Evolutionary conservation across 495 filamentous ascomycete species (phyloP).

Genomic region (Sporormia fimetaria): DNA sequence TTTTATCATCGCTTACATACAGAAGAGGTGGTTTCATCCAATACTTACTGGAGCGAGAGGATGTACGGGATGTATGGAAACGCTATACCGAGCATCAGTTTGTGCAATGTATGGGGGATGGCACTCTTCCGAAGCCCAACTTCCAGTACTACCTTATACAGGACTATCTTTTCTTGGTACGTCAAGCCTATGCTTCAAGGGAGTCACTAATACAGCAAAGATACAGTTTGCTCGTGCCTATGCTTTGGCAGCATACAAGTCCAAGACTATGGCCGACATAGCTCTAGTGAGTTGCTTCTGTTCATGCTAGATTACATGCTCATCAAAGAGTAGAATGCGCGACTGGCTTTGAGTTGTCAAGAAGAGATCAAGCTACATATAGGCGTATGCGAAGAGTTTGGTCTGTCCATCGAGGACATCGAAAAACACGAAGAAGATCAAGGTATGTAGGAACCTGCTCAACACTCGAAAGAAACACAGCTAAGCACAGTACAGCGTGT

Average conservation of each 20-base stretch:
- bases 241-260: constrained; percentile 73
- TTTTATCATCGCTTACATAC: constrained; percentile 1
- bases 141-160: constrained; percentile 84
- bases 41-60: constrained; percentile 63
- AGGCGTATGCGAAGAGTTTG: constrained; percentile 67
- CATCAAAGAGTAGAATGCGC: constrained; percentile 44
- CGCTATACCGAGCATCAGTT: constrained; percentile 70
- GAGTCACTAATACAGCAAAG: constrained; percentile 33
- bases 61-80: constrained; percentile 60
- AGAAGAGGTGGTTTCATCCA: constrained; percentile 69
- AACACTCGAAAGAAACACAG: not conserved
- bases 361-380: constrained; percentile 72
- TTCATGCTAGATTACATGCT: constrained; percentile 5
- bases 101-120: constrained; percentile 61
- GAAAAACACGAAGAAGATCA: constrained; percentile 59
- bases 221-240: constrained; percentile 79
- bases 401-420: constrained; percentile 64
- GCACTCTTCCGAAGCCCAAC: constrained; percentile 54
- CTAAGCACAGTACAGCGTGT: constrained; percentile 40
- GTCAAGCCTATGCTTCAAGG: constrained; percentile 10
- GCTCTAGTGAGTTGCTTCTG: constrained; percentile 37
- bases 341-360: constrained; percentile 61
- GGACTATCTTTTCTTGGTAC: constrained; percentile 77
- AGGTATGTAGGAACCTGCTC: constrained; percentile 40
- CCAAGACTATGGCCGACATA: constrained; percentile 60